phyloP scores from a whole-genome alignment of 768 basidiomycete species.

The Pisolithus sp. region DNA sequence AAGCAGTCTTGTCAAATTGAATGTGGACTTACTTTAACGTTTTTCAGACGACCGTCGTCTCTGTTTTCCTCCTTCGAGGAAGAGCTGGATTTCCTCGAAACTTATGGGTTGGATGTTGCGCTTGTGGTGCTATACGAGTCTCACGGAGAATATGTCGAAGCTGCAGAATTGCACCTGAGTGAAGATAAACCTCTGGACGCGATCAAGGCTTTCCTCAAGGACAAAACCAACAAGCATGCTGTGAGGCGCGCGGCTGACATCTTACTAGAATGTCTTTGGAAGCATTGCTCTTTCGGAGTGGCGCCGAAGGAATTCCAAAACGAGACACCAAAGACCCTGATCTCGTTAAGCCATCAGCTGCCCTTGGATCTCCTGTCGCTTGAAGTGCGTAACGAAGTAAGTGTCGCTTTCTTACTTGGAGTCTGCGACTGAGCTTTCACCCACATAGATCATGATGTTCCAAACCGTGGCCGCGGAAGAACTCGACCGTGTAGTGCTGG shows the following conservation, averaged over 20 bases:
- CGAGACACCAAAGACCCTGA: constrained; percentile 1
- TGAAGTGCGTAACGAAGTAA: constrained; percentile 8
- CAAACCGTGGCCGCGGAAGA: constrained; percentile 26
- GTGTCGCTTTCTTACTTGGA: neutral
- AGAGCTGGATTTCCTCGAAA: constrained; percentile 49
- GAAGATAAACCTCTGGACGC: constrained; percentile 45
- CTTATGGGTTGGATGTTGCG: constrained; percentile 44
- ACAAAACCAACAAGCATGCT: constrained; percentile 22
- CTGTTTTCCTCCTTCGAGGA: constrained; percentile 50
- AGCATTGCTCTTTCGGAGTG: constrained; percentile 35
- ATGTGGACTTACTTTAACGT: neutral
- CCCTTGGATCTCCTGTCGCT: constrained; percentile 5
- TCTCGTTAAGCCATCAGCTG: constrained; percentile 15
- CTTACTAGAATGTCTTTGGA: constrained; percentile 43
- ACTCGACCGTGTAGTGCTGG: constrained; percentile 22
- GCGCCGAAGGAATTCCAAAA: neutral
- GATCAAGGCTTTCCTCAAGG: constrained; percentile 37
- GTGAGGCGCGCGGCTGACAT: constrained; percentile 31
- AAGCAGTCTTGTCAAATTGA: no score
- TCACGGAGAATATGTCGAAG: constrained; percentile 39
- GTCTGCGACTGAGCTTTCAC: neutral
- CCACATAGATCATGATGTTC: constrained; percentile 29
- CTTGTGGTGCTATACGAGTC: constrained; percentile 39
- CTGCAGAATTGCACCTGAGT: constrained; percentile 44
- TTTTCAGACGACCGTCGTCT: constrained; percentile 37